Conservation (phyloP, 2,329 filamentous ascomycete genomes). For the Truncatella angustata region DNA sequence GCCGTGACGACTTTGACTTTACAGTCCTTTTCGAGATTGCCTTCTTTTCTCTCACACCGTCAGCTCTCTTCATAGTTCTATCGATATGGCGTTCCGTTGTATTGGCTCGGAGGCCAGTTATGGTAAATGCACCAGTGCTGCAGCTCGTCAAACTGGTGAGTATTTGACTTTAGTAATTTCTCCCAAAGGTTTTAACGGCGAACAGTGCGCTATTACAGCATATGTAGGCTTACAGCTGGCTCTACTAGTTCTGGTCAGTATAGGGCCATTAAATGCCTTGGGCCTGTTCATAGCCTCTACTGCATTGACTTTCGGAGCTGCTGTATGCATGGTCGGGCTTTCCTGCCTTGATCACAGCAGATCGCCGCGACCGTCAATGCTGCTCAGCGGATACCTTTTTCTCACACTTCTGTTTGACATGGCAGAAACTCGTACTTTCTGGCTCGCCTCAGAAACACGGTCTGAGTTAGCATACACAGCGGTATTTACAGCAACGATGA, state of each 20-base stretch:
- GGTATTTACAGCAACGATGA: constrained; percentile 16
- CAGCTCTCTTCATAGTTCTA: constrained; percentile 35
- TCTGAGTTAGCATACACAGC: constrained; percentile 11
- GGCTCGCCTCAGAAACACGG: constrained; percentile 14
- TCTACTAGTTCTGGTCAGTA: constrained; percentile 10
- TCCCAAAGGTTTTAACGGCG: no score
- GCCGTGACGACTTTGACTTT: constrained; percentile 49
- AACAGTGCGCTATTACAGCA: constrained; percentile 15
- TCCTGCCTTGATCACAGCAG: constrained; percentile 15
- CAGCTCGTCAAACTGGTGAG: constrained; percentile 32
- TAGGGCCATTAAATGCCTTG: constrained; percentile 8
- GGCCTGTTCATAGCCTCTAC: constrained; percentile 9
- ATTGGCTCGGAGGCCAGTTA: constrained; percentile 26
- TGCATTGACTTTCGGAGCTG: constrained; percentile 9
- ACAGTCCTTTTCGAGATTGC: constrained; percentile 48
- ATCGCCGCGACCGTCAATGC: constrained; percentile 36
- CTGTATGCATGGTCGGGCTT: constrained; percentile 12
- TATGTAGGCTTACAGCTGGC: constrained; percentile 12
- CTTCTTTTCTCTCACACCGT: constrained; percentile 43
- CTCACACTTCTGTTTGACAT: constrained; percentile 43
- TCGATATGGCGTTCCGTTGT: constrained; percentile 31
- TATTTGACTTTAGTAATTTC: no score
- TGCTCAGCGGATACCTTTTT: constrained; percentile 39
- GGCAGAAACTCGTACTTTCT: constrained; percentile 34
- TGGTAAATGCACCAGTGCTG: constrained; percentile 34